A percentile compares a stretch with the other conserved stretches of the same genome.
Conservation (phyloP, 2,329 filamentous ascomycete species). For the Colletotrichum chlorophyti region DNA sequence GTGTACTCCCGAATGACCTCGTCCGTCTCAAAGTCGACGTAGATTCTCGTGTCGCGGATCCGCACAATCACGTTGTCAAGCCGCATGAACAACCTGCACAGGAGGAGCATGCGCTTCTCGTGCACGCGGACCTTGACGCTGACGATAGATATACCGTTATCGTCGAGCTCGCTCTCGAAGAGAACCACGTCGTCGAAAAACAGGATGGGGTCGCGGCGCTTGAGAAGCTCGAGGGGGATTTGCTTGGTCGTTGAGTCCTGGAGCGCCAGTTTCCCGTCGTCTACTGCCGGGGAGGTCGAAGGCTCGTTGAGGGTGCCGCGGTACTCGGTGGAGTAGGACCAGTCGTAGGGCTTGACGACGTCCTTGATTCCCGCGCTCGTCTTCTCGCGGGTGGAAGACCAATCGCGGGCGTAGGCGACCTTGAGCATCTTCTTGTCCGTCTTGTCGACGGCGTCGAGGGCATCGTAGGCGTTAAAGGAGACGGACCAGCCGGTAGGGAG, state of each 20-base stretch:
- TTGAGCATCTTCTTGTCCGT: slow-evolving; percentile 89
- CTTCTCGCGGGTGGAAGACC: slow-evolving; percentile 73
- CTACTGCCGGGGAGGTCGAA: slow-evolving; percentile 9
- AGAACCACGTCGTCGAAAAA: slow-evolving; percentile 97
- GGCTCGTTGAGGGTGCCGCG: slow-evolving; percentile 66
- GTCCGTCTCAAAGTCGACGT: slow-evolving; percentile 83
- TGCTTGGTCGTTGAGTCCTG: slow-evolving; percentile 39
- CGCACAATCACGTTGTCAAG: slow-evolving; percentile 89
- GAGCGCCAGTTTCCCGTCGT: neutral
- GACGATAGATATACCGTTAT: slow-evolving; percentile 92
- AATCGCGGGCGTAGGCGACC: slow-evolving; percentile 90
- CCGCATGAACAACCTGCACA: slow-evolving; percentile 89
- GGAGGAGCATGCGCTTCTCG: slow-evolving; percentile 83
- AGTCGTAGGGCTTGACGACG: slow-evolving; percentile 95
- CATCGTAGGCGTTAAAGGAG: slow-evolving; percentile 84
- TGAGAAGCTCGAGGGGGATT: slow-evolving; percentile 87
- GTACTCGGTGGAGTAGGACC: slow-evolving; percentile 95
- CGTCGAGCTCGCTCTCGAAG: slow-evolving; percentile 96
- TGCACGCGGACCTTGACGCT: slow-evolving; percentile 94
- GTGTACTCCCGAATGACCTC: slow-evolving; percentile 90
- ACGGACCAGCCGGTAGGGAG: slow-evolving; percentile 77
- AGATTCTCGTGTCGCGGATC: slow-evolving; percentile 88
- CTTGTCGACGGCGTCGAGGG: slow-evolving; percentile 92
- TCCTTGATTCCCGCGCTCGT: slow-evolving; percentile 89
- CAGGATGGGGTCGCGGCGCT: slow-evolving; percentile 88